Base-by-base conservation (phyloP, 148 eudicot species). In the Cornus suecica region DNA sequence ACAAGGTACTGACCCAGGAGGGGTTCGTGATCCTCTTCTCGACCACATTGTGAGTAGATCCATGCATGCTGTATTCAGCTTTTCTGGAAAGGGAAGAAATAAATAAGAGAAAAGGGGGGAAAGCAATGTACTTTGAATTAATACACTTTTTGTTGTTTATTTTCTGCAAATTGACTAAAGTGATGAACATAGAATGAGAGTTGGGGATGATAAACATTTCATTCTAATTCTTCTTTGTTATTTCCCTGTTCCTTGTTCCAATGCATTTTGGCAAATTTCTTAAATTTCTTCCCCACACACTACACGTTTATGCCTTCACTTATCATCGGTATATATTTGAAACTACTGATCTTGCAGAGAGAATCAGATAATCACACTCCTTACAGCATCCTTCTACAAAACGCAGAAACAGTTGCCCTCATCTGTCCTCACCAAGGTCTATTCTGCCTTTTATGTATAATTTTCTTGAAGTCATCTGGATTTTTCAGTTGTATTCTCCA, bases 331-430 rank as follows among this genome's bases (percentile, higher is more conserved):
- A 15, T 14, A 1, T 74, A 3, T 78, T 73, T 28, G 20, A 67
- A 25, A n/a, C 34, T 62, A 20, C 42, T 51, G 70, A 15, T 13
- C 25, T 76, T 67, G 79, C 93, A 90, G 93, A 80, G 62, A 54
- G 78, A 76, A 66, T 72, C 80, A 37, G 88, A 82, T 65, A 76
- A 79, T 78, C 77, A 82, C 74, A 83, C 73, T 78, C 74, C 26
- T 27, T 94, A 89, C 80, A 84, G 88, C 83, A 90, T 89, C 80
- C 89, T 94, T 75, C 83, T 94, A 48, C 98, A 94, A 72, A 94
- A 94, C 78, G 98, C 97, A 42, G 98, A 94, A 80, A 94, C 98
- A 48, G 97, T 94, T 74, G 83, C 85, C 23, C 45, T 87, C n/a
- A 70, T 87, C 63, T 68, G 83, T 13, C 79, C 83, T 20, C 41